Evolutionary conservation across 2,329 filamentous ascomycete genomes (phyloP).

Genomic region (Pestalotiopsis sp.): DNA sequence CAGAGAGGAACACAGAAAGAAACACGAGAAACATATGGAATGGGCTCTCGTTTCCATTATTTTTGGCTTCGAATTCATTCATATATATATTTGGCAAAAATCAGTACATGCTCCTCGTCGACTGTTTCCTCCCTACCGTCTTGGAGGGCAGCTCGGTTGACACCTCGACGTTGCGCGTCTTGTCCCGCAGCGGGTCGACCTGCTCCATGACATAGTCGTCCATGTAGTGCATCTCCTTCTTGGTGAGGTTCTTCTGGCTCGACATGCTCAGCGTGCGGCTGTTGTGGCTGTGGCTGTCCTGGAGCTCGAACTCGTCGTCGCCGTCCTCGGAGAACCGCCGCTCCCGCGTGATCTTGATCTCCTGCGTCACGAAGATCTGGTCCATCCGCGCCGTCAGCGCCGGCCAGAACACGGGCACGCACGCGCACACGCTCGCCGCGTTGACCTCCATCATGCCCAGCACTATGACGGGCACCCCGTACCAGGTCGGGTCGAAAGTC

Average conservation of each 20-base stretch:
- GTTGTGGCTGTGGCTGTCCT: slow-evolving; percentile 5
- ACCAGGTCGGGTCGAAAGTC: slow-evolving; percentile 34
- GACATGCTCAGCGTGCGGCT: slow-evolving; percentile 11
- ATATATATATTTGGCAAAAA: neutral
- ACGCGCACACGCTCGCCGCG: slow-evolving; percentile 27
- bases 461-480: slow-evolving; percentile 21
- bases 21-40: neutral
- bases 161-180: neutral
- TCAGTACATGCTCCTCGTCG: slow-evolving; percentile 3
- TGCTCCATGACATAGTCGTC: slow-evolving; percentile 14
- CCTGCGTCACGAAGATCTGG: slow-evolving; percentile 37
- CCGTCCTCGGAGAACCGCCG: slow-evolving; percentile 12
- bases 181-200: slow-evolving; percentile 14
- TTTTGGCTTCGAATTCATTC: no score
- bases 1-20: neutral
- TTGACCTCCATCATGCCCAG: slow-evolving; percentile 24
- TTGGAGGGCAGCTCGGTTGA: neutral
- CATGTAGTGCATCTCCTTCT: slow-evolving; percentile 13
- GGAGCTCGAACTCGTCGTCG: slow-evolving; percentile 16
- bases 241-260: slow-evolving; percentile 1
- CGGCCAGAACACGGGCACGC: slow-evolving; percentile 35
- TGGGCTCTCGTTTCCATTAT: no score
- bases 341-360: slow-evolving; percentile 28
- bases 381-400: slow-evolving; percentile 27
- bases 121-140: neutral